Base-by-base conservation (phyloP, 2,329 filamentous ascomycete species). In the Hypoxylon sp. region DNA sequence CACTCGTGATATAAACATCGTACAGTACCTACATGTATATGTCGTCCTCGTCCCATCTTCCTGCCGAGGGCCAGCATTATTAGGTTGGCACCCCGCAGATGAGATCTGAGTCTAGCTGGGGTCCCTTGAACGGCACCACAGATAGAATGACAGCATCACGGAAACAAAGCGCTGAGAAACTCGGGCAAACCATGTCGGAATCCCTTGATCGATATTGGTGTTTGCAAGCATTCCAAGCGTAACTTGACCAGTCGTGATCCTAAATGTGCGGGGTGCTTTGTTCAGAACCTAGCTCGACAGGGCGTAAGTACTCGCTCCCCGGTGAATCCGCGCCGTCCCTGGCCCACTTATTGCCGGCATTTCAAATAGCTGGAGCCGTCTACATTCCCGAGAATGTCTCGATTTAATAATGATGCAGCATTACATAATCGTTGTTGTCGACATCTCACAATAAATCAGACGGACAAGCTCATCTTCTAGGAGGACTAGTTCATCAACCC, bases 341-440 rank as follows among this genome's bases (percentile, higher is more conserved):
- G 57, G 46, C 32, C 65, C 61, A 62, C 68, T 63, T 57, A 48
- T 62, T 55, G 47, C 68, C 65, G 65, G 50, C 51, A 64, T 54
- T 37, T 42, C 54, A 37, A 48, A 44, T 44, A 44, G 17, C 50
- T 60, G 19, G 57, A 19, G 51, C 65, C 58, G 68, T 55, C n/a
- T 27, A n/a, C 46, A 48, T 56, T 62, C 64, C 64, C 60, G 48
- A 62, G 17, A 10, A 27, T 24, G 52, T 61, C 46, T 52, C 48
- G 10, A 13, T 35, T 5, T 37, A 15, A 57, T 57, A 37, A 35
- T 31, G n/a, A 35, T 46, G 44, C 50, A 53, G 17, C 15, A 56
- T 57, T 58, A 51, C 17, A 54, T 63, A 52, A 65, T 53, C 17
- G 46, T 44, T n/a, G n/a, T 46, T 27, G 24, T 29, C 15, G 7